Evolutionary conservation across 1,139 yeast species (phyloP), one percentile per base, ranked within the genome.

Genomic region (Lodderomyces beijingensis): DNA sequence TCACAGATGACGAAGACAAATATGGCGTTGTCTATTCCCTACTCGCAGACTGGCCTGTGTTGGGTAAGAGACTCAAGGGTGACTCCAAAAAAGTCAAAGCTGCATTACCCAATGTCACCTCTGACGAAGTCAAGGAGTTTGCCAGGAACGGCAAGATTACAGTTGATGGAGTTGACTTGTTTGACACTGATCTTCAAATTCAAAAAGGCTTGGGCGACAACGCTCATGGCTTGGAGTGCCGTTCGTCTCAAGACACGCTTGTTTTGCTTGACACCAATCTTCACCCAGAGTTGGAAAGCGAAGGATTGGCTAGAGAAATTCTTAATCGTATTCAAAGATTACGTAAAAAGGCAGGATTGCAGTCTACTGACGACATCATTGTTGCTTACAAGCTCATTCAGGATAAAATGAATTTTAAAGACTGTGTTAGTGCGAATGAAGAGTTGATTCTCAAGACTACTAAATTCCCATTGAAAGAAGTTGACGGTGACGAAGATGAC

Each of bases 41-140:
- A 31, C 94, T 85, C 57, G 98, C 98, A 30, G 99, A 93, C 66
- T 93, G 99, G 99, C 95, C 97, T 34, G 87, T 88, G 12, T 75
- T 93, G 47, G 99, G 99, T 65, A 91, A 91, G 74, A 91, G 91
- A 63, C 77, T 93, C 60, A 89, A 89, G 77, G 80, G 80, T 57
- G 97, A 89, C 52, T 94, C 86, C 44, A 87, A 84, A 67, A 83
- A 77, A 59, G 98, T 93, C 40, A 91, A 91, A 73, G 94, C 82
- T 53, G 97, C 94, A 16, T 74, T 93, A 48, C 96, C 97, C 44
- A 57, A 57, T 13, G 76, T 93, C 34, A 62, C 91, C 19, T 83
- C 96, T 14, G 84, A 70, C 14, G 88, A 87, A 39, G 96, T 91
- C 32, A 86, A 85, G 62, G 60, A 65, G 24, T 93, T 82, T 57